Conservation (phyloP, 176 grass and related monocot species). For the Juncus effusus region DNA sequence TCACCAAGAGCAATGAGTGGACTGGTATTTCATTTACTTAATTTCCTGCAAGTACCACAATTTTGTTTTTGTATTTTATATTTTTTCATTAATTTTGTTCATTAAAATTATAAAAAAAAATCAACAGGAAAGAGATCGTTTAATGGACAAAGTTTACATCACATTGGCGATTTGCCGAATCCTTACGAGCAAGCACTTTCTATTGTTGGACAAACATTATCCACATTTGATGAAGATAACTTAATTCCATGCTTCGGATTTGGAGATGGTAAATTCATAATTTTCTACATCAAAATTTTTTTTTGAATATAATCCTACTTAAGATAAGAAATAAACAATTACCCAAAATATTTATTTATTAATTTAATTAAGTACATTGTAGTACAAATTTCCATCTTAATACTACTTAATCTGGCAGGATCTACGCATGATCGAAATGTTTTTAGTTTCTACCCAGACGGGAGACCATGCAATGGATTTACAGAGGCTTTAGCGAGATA, state of each 20-base stretch:
- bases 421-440: constrained; percentile 89
- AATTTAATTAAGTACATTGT: neutral
- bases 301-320: neutral
- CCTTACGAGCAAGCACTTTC: constrained; percentile 90
- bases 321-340: neutral
- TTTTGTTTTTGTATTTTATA: neutral
- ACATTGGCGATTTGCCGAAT: constrained; percentile 61
- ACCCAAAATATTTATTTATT: neutral
- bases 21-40: constrained; percentile 9
- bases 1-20: constrained; percentile 29
- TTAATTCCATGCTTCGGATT: constrained; percentile 96
- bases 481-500: constrained; percentile 63
- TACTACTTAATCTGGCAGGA: constrained; percentile 31
- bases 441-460: constrained; percentile 70
- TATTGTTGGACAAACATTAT: constrained; percentile 74
- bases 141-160: constrained; percentile 66
- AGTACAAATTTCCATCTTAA: neutral
- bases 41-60: neutral
- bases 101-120: neutral
- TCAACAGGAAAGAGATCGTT: constrained; percentile 41
- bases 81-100: neutral
- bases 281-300: neutral
- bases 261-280: constrained; percentile 69
- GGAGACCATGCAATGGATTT: constrained; percentile 79
- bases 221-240: constrained; percentile 86